phyloP scores from a whole-genome alignment of 2,329 filamentous ascomycete genomes.

The Clonostachys solani region DNA sequence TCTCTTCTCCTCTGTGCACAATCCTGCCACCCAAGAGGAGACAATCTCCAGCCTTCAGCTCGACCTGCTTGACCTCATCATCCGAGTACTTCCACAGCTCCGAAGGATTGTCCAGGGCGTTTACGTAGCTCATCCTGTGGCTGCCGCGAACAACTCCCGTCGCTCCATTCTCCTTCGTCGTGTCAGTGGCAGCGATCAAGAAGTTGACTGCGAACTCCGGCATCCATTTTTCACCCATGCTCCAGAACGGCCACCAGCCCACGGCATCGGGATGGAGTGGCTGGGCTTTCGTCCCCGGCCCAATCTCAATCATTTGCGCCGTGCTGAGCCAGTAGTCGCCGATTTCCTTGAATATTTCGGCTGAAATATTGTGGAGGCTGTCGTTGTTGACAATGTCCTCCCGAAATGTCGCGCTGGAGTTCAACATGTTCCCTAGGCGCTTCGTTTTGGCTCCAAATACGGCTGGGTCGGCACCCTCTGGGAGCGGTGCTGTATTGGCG shows the following conservation, averaged over 20 bases:
- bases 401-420: not conserved
- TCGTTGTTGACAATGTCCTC: not conserved
- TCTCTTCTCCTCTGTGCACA: slow-evolving; percentile 21
- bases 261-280: slow-evolving; percentile 14
- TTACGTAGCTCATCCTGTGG: slow-evolving; percentile 4
- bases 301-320: slow-evolving; percentile 15
- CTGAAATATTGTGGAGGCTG: not conserved
- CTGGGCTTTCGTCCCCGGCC: slow-evolving; percentile 13
- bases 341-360: slow-evolving; percentile 11
- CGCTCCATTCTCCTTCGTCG: slow-evolving; percentile 9
- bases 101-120: slow-evolving; percentile 10
- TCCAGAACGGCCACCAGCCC: slow-evolving; percentile 4
- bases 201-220: slow-evolving; percentile 9
- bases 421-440: not conserved
- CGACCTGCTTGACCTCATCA: slow-evolving; percentile 4
- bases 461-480: not conserved
- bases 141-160: slow-evolving; percentile 10
- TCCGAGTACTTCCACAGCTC: not conserved
- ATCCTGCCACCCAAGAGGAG: slow-evolving; percentile 22
- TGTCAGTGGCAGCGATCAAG: slow-evolving; percentile 8
- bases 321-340: slow-evolving; percentile 19
- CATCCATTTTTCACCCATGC: not conserved
- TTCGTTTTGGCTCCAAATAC: not conserved
- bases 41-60: slow-evolving; percentile 20
- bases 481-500: not conserved